Conservation (phyloP, 345 rosid species). For the Draba incana region DNA sequence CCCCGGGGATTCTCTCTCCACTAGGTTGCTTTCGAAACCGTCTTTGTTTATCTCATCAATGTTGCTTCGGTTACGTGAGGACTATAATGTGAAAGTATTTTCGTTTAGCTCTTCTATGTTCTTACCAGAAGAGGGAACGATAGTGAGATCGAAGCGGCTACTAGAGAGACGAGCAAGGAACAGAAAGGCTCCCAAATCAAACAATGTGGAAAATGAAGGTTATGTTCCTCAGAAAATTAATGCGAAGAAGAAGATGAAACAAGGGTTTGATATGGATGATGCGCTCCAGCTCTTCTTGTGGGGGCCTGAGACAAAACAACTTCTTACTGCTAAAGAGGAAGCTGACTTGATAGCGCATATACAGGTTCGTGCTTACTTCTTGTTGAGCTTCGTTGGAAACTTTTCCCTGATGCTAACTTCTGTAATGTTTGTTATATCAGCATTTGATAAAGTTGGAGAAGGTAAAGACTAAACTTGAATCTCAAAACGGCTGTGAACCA, state of each 20-base stretch:
- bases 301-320: constrained; percentile 80
- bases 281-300: constrained; percentile 76
- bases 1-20: constrained; percentile 45
- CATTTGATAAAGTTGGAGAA: constrained; percentile 61
- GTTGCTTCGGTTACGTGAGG: neutral
- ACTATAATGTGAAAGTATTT: constrained; percentile 3
- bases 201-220: constrained; percentile 44
- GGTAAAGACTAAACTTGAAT: constrained; percentile 64
- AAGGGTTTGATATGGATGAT: constrained; percentile 59
- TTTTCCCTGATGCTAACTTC: constrained; percentile 14
- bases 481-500: constrained; percentile 77
- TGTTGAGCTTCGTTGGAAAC: constrained; percentile 8
- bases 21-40: constrained; percentile 51
- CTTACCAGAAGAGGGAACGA: constrained; percentile 43
- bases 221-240: constrained; percentile 44
- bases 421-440: constrained; percentile 47
- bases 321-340: constrained; percentile 77
- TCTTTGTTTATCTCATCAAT: constrained; percentile 14
- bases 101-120: constrained; percentile 47
- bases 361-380: constrained; percentile 54
- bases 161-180: constrained; percentile 63
- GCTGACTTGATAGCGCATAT: constrained; percentile 63
- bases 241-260: constrained; percentile 48
- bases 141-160: constrained; percentile 64
- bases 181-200: constrained; percentile 52